A percentile compares a stretch with the other conserved stretches of the same genome.
phyloP scores from a whole-genome alignment of 2,329 filamentous ascomycete species.

The Botrytis galanthina region DNA sequence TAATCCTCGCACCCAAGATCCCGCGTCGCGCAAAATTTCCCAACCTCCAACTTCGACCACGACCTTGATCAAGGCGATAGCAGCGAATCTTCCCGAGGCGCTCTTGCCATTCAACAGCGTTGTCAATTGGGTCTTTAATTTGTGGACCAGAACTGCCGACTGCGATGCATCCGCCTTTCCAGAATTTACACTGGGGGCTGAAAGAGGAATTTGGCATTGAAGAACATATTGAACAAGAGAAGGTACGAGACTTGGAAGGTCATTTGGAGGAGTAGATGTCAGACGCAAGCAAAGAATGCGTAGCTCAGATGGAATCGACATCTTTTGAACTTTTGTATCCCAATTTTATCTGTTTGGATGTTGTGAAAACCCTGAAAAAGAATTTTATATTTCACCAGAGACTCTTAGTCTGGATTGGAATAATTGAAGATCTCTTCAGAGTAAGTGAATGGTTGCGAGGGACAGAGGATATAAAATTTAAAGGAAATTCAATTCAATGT shows the following conservation, averaged over 20 bases:
- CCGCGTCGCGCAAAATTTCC: constrained; percentile 71
- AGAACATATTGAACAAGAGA: constrained; percentile 62
- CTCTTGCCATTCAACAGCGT: constrained; percentile 76
- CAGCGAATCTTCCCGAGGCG: constrained; percentile 72
- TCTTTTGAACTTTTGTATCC: constrained; percentile 14
- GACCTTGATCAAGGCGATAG: constrained; percentile 75
- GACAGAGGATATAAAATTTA: background rate
- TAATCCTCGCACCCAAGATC: constrained; percentile 75
- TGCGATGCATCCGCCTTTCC: constrained; percentile 63
- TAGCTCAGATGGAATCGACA: constrained; percentile 53
- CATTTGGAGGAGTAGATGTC: constrained; percentile 65
- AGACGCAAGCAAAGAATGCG: constrained; percentile 67
- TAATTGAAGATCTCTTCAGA: background rate
- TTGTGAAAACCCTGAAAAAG: background rate
- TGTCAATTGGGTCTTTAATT: constrained; percentile 74
- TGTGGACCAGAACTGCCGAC: constrained; percentile 69
- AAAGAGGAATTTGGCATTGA: constrained; percentile 60
- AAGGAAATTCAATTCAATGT: background rate
- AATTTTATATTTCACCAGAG: background rate
- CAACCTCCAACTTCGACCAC: constrained; percentile 79
- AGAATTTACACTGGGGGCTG: constrained; percentile 58
- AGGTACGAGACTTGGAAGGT: constrained; percentile 72
- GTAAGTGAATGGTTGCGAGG: background rate
- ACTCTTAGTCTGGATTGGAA: background rate
- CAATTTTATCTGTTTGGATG: background rate